These are phyloP conservation scores for Geosmithia putterillii DNA, from an alignment of 2,329 filamentous ascomycete genomes.

Conservation along the genomic window DNA sequence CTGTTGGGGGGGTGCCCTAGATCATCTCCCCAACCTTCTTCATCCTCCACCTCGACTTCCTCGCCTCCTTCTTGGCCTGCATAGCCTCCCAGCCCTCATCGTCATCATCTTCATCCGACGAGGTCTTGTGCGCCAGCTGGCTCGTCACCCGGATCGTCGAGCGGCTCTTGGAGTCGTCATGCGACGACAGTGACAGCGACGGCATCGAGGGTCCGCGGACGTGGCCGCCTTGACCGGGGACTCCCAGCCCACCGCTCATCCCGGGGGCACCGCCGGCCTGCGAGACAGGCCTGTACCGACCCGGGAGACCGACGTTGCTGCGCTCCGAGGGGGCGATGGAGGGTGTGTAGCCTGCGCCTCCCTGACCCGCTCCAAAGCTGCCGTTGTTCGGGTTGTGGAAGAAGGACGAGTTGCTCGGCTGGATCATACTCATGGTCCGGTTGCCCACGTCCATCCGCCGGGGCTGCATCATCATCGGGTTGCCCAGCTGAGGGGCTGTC, in stretches of 20 bases:
- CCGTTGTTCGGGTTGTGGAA: constrained; percentile 28
- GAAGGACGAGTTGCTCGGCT: constrained; percentile 50
- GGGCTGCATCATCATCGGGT: constrained; percentile 17
- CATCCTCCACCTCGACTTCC: constrained; percentile 50
- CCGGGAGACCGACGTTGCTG: constrained; percentile 82
- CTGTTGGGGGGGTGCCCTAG: too few relatives aligned
- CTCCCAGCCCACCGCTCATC: constrained; percentile 9
- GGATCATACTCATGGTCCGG: constrained; percentile 77
- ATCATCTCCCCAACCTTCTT: constrained; percentile 33
- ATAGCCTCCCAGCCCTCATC: constrained; percentile 60
- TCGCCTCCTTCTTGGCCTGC: constrained; percentile 57
- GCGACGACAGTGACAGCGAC: constrained; percentile 9
- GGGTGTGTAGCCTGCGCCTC: constrained; percentile 61
- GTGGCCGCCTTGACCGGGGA: not conserved
- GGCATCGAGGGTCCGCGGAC: constrained; percentile 9
- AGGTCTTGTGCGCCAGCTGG: constrained; percentile 14
- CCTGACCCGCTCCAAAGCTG: constrained; percentile 17
- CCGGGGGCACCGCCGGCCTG: constrained; percentile 32
- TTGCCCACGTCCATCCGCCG: constrained; percentile 31
- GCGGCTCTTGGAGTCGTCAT: constrained; percentile 17
- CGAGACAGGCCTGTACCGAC: constrained; percentile 83
- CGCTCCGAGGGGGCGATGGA: constrained; percentile 94
- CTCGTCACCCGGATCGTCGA: constrained; percentile 23
- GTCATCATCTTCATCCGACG: constrained; percentile 42
- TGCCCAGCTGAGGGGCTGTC: constrained; percentile 36